Evolutionary conservation across 179 eudicot species (phyloP), one percentile per base, ranked within the genome.

Genomic region (Spergularia azorica): DNA sequence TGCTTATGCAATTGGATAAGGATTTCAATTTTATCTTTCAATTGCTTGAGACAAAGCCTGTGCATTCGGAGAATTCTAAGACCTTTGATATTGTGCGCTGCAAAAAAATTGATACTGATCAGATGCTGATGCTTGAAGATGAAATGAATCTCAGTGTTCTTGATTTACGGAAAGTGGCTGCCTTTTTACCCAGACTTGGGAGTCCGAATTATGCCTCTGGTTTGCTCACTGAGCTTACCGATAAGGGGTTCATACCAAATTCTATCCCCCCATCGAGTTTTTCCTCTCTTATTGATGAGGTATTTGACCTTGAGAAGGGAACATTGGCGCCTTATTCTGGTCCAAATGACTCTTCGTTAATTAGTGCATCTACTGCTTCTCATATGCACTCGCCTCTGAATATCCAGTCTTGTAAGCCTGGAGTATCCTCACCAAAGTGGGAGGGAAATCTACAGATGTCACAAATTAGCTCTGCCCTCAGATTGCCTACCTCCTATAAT

Each of bases 1-100:
- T 96, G 87, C 84, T 92, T 64, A 86, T 94, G 95, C 97, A 94
- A 79, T 87, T 90, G 63, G 96, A 96, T 75, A 91, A 88, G 79
- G 96, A 89, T 75, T 90, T 89, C 71, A 92, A 86, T 78, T 91
- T 94, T 65, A 78, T 91, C 73, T 88, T 92, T 74, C 87, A 87
- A 68, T 87, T 96, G 83, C 83, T 96, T 63, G 97, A 92, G 85
- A 89, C 89, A 63, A 87, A 83, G 63, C 77, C 86, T 41, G 88
- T 90, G 75, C 85, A 84, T 14, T 81, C 90, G 60, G 92, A 84
- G 71, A 92, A 84, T 71, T 78, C 86, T 58, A 83, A 76, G 73
- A 76, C 85, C 80, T 78, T 86, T 78, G 86, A 88, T 79, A 86
- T 90, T 72, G 78, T 80, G 54, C 90, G 98, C 55, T 70, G 77